Evolutionary conservation across 2,329 filamentous ascomycete genomes (phyloP), one percentile per base, ranked within the genome.

Genomic region (Cercospora citrullina): DNA sequence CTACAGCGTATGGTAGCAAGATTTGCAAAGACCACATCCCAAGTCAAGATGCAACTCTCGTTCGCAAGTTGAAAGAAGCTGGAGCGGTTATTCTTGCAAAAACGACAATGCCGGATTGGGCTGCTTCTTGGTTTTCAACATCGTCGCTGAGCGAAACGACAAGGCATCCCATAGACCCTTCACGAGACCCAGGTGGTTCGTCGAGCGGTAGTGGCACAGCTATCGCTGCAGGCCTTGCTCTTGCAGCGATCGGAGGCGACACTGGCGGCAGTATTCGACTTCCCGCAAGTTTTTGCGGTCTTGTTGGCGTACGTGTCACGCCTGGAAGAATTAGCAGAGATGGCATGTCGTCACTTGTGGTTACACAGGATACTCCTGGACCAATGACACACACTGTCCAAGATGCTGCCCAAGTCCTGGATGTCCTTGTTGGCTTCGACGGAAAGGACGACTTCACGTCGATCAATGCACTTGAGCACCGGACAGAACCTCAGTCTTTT

Each of bases 201-300:
- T 76, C 75, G 0, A 71, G 68, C 21, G 75, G 75, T 12, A 75
- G 71, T 16, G 75, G 71, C 33, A 74, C 74, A n/a, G 75, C 72
- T 16, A 70, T 77, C 1, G 75, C 72, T 8, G 69, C 74, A 10
- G 68, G 67, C 4, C 71, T 76, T 59, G 74, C 72, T 23, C 53
- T 76, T 6, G 70, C 73, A 18, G 75, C 72, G 16, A 73, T 77
- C 2, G 71, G 75, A 12, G 73, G 72, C 33, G 75, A 77, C 62
- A 77, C 75, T 14, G 75, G 74, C 21, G 73, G 74, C 4, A 72
- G 69, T 23, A 73, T 76, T 6, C 66, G 74, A 16, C 57, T 74
- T 18, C 74, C 74, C 4, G 61, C 74, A 8, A 70, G 67, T 33
- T 75, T 75, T 60, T 75, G 74, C 51, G 73, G 72, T 10, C 62